A percentile compares a stretch with the other conserved stretches of the same genome.
These are phyloP conservation scores for Xylaria acuta DNA, from an alignment of 495 filamentous ascomycete genomes.

Conservation along the genomic window DNA sequence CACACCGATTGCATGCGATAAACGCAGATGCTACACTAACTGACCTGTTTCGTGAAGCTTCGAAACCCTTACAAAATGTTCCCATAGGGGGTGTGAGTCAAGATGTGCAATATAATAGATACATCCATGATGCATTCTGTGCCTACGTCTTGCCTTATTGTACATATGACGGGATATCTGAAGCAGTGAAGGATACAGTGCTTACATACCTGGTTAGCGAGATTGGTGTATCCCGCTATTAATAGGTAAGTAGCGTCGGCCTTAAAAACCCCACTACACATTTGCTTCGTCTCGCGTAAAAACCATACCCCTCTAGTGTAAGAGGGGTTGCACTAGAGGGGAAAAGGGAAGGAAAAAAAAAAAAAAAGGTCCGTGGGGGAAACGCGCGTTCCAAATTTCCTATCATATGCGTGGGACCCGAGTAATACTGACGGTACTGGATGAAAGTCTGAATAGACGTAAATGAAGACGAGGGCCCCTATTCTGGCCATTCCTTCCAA, in stretches of 20 bases:
- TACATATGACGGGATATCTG: background rate
- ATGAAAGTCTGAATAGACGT: background rate
- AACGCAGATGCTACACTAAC: background rate
- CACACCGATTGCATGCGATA: constrained; percentile 11
- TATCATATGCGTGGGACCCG: background rate
- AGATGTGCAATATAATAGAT: background rate
- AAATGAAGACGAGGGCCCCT: background rate
- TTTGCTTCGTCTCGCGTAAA: background rate
- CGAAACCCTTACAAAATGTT: background rate
- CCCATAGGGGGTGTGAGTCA: background rate
- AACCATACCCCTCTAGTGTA: background rate
- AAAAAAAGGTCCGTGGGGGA: background rate
- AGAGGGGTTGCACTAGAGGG: too few species aligned
- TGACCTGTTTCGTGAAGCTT: background rate
- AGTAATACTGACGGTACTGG: background rate
- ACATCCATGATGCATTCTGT: background rate
- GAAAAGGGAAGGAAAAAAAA: too few species aligned
- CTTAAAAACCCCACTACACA: background rate
- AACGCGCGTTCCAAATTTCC: constrained; percentile 12
- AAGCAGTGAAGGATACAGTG: background rate
- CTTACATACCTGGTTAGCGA: background rate
- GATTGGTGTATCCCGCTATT: constrained; percentile 7
- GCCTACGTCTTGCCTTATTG: background rate
- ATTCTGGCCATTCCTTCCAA: constrained; percentile 17
- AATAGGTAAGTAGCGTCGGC: constrained; percentile 1